phyloP scores from a whole-genome alignment of 257 asterid species.

The Primulina huaijiensis region DNA sequence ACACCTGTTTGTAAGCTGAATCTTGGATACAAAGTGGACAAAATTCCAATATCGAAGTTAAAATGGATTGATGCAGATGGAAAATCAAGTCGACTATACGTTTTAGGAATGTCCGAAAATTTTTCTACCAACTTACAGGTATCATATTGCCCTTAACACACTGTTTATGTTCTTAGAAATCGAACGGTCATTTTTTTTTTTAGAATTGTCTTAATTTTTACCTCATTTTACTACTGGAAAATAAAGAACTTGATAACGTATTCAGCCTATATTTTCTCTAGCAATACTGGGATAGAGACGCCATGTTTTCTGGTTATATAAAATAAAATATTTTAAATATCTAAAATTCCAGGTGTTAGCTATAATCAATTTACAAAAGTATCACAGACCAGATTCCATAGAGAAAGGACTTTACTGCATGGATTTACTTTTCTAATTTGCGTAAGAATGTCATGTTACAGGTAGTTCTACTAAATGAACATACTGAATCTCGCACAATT shows the following conservation, averaged over 20 bases:
- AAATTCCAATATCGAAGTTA: constrained; percentile 64
- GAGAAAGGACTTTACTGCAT: not conserved
- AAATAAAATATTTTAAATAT: too few species aligned
- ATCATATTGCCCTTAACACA: constrained; percentile 1
- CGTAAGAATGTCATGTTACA: constrained; percentile 37
- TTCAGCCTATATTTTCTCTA: not conserved
- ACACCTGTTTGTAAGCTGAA: constrained; percentile 67
- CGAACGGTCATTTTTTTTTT: not conserved
- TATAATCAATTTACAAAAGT: not conserved
- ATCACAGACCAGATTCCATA: constrained; percentile 14
- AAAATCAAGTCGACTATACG: constrained; percentile 80
- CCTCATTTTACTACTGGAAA: not conserved
- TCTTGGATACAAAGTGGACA: constrained; percentile 84
- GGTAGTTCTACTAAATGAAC: constrained; percentile 82
- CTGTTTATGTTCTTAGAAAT: not conserved
- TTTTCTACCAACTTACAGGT: constrained; percentile 71
- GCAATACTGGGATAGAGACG: not conserved
- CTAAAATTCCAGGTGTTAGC: not conserved
- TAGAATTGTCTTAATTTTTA: too few species aligned
- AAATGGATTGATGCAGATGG: constrained; percentile 73
- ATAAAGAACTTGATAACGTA: not conserved
- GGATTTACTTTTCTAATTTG: constrained; percentile 10
- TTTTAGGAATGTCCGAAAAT: constrained; percentile 58
- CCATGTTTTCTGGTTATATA: not conserved
- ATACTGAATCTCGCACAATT: constrained; percentile 72